Evolutionary conservation across 805 yeast genomes (phyloP).

Genomic region (Lipomyces starkeyi): DNA sequence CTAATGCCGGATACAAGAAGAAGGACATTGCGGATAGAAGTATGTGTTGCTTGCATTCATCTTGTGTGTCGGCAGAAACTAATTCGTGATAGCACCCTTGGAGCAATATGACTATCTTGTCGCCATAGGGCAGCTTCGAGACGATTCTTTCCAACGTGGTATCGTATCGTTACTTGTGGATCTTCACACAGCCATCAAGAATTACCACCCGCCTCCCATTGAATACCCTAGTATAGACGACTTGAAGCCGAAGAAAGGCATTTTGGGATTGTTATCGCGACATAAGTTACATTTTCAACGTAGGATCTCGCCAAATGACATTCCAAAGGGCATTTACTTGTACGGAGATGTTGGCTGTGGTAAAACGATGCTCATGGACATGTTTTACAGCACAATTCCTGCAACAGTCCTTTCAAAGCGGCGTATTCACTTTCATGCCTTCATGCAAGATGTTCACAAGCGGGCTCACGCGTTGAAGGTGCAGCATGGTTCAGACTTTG

Average conservation of each 20-base stretch:
- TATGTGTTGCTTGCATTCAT: neutral
- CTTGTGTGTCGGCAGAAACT: neutral
- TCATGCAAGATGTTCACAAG: conserved; percentile 93
- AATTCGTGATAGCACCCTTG: conserved; percentile 20
- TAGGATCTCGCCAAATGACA: conserved; percentile 19
- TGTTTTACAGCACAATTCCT: conserved; percentile 77
- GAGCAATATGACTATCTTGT: conserved; percentile 40
- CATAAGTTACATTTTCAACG: conserved; percentile 16
- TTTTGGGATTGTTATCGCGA: conserved; percentile 26
- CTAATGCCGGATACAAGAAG: neutral
- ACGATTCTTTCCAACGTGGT: conserved; percentile 81
- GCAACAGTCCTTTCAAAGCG: conserved; percentile 78
- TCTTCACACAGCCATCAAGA: conserved; percentile 59
- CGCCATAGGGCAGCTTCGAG: conserved; percentile 48
- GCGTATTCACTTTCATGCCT: conserved; percentile 93
- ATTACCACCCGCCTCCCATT: conserved; percentile 68
- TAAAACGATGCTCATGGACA: conserved; percentile 96
- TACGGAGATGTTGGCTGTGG: conserved; percentile 99
- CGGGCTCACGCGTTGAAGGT: conserved; percentile 75
- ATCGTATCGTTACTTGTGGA: conserved; percentile 66
- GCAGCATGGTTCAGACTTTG: conserved; percentile 73
- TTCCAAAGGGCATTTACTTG: conserved; percentile 83
- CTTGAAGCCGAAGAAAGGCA: conserved; percentile 58
- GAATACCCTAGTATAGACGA: conserved; percentile 58
- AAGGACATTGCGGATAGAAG: neutral